Base-by-base conservation (phyloP, 208 protist genomes). In the Angomonas ambiguus region DNA sequence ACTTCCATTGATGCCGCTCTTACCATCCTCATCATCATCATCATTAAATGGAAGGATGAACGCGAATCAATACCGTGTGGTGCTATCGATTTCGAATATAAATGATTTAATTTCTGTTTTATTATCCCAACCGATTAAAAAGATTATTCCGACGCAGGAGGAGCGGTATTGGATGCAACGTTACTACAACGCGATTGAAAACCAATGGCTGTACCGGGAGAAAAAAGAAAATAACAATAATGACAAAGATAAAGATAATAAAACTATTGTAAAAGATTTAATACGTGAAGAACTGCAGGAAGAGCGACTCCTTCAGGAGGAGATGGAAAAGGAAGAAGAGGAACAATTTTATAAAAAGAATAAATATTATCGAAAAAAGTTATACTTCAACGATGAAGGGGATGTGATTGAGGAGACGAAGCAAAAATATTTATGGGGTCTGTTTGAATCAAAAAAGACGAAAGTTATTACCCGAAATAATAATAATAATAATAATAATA, bases 401-500 rank as follows among this genome's bases (percentile, higher is more conserved):
- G 38, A 45, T n/a, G 16, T 45, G 8, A n/a, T n/a, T 45, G 38
- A 45, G 16, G 38, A 45, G 16, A 45, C 38, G 16, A 8, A 16
- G 38, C 8, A 8, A 16, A 45, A 45, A 45, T 45, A 16, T 45
- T 45, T 45, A n/a, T 45, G 8, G 8, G 38, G 38, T n/a, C 16
- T 45, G 38, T 45, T 8, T 8, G 38, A 45, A 45, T n/a, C 38
- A 45, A 45, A 45, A 45, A 8, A 45, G 38, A 45, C 8, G 16
- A 45, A 45, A 45, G 8, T 45, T n/a, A 45, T 30, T 56, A 28
- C 49, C 24, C n/a, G 24, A 56, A 56, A 56, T 56, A 56, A 27
- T 56, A 56, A 56, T 56, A 56, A 56, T 56, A 56, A 27, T 56
- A 56, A 56, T 56, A 56, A 56, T 56, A 56, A 56, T 56, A 56